Evolutionary conservation across 2,329 filamentous ascomycete species (phyloP).

Genomic region (Podosphaera fusca): DNA sequence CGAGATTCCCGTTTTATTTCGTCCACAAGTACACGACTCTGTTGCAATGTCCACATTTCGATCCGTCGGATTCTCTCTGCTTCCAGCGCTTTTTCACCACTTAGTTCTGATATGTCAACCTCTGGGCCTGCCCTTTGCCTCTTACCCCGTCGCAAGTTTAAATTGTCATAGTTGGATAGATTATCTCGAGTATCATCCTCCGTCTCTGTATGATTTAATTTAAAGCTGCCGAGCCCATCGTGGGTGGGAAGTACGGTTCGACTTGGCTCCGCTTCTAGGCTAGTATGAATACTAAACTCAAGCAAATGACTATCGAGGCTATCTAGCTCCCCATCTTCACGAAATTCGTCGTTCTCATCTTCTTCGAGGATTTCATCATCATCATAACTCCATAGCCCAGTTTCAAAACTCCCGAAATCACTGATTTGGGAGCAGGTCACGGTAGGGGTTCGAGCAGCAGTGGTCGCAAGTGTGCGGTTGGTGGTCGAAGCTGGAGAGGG

Average conservation of each 20-base stretch:
- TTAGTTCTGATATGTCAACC: slow-evolving; percentile 21
- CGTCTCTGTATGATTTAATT: slow-evolving; percentile 31
- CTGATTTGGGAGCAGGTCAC: slow-evolving; percentile 51
- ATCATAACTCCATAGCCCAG: slow-evolving; percentile 40
- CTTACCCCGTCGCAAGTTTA: slow-evolving; percentile 47
- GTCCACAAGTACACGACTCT: slow-evolving; percentile 63
- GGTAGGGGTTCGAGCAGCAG: slow-evolving; percentile 38
- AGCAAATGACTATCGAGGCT: slow-evolving; percentile 81
- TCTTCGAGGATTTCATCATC: slow-evolving; percentile 39
- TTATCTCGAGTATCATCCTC: slow-evolving; percentile 49
- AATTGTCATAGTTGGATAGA: slow-evolving; percentile 70
- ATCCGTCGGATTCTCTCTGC: slow-evolving; percentile 62
- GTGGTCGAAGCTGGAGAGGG: slow-evolving; percentile 44
- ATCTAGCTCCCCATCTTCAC: slow-evolving; percentile 64
- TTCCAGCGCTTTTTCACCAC: slow-evolving; percentile 34
- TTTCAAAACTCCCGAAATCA: slow-evolving; percentile 59
- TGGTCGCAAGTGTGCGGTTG: slow-evolving; percentile 44
- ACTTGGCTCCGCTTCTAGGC: slow-evolving; percentile 8
- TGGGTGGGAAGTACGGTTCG: slow-evolving; percentile 62
- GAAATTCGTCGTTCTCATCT: slow-evolving; percentile 20
- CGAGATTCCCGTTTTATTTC: slow-evolving; percentile 76
- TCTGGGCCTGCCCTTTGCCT: slow-evolving; percentile 30
- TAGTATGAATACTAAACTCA: slow-evolving; percentile 45
- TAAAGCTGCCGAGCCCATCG: slow-evolving; percentile 77
- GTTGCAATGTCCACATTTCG: slow-evolving; percentile 77